phyloP scores from a whole-genome alignment of 345 rosid genomes.

The Raphanus raphanistrum region DNA sequence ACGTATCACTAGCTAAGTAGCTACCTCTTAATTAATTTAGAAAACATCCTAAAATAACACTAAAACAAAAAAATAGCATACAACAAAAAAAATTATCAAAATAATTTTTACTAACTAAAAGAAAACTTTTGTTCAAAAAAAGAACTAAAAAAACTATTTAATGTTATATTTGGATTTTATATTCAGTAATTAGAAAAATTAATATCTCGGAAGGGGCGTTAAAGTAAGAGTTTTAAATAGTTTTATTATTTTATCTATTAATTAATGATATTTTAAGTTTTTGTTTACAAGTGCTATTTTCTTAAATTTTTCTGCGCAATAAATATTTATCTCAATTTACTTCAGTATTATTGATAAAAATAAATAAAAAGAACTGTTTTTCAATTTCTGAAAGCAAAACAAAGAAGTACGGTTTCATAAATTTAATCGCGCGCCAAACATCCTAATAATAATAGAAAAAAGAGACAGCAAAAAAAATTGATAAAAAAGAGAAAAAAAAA shows the following conservation, averaged over 20 bases:
- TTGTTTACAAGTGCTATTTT: not conserved
- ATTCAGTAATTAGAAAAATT: too few species aligned
- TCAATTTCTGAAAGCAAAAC: conserved; percentile 34
- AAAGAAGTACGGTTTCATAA: conserved; percentile 42
- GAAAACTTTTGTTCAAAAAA: too few species aligned
- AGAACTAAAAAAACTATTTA: too few species aligned
- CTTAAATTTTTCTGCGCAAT: not conserved
- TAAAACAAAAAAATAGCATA: too few species aligned
- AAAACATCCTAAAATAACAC: not conserved
- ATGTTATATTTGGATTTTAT: too few species aligned
- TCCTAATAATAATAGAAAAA: conserved; percentile 35
- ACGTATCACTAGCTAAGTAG: too few species aligned
- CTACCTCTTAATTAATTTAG: not conserved
- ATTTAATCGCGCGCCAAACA: conserved; percentile 43
- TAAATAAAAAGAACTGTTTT: not conserved
- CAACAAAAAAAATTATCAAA: too few species aligned
- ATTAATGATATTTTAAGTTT: too few species aligned
- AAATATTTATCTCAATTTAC: not conserved
- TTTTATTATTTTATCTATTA: too few species aligned
- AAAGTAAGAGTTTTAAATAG: not conserved
- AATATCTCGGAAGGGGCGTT: not conserved
- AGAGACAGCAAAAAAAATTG: not conserved
- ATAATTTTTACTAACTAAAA: too few species aligned
- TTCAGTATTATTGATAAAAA: not conserved
- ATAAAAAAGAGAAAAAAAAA: not conserved